Evolutionary conservation across 768 basidiomycete genomes (phyloP).

Genomic region (Crucibulum laeve): DNA sequence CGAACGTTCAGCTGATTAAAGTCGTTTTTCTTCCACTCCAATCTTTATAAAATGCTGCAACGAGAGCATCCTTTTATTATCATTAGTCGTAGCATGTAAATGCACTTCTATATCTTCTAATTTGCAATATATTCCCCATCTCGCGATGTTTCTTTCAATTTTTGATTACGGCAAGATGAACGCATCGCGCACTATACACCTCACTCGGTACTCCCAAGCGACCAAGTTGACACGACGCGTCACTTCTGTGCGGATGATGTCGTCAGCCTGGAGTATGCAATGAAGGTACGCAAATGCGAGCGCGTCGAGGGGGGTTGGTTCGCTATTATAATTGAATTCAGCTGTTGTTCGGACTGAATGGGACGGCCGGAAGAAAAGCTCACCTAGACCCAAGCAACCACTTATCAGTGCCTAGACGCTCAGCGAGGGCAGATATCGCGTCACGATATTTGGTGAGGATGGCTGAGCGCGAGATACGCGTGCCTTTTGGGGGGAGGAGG

Average conservation of each 20-base stretch:
- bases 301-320: conserved; percentile 78
- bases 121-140: too few species aligned
- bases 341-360: not conserved
- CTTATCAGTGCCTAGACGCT: conserved; percentile 68
- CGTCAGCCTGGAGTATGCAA: conserved; percentile 47
- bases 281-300: conserved; percentile 81
- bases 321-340: conserved; percentile 30
- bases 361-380: conserved; percentile 5
- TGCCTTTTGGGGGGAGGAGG: conserved; percentile 55
- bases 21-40: too few species aligned
- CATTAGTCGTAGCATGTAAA: too few species aligned
- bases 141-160: conserved; percentile 4
- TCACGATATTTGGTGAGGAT: conserved; percentile 62
- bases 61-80: too few species aligned
- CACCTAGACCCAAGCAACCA: conserved; percentile 82
- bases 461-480: conserved; percentile 44
- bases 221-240: conserved; percentile 72
- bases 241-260: conserved; percentile 55
- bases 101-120: too few species aligned
- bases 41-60: too few species aligned
- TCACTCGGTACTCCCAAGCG: conserved; percentile 73
- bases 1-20: too few species aligned
- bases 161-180: conserved; percentile 24
- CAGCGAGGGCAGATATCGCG: conserved; percentile 69
- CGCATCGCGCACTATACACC: conserved; percentile 48